phyloP scores from a whole-genome alignment of 2,329 filamentous ascomycete species.

The Venturia oleaginea region DNA sequence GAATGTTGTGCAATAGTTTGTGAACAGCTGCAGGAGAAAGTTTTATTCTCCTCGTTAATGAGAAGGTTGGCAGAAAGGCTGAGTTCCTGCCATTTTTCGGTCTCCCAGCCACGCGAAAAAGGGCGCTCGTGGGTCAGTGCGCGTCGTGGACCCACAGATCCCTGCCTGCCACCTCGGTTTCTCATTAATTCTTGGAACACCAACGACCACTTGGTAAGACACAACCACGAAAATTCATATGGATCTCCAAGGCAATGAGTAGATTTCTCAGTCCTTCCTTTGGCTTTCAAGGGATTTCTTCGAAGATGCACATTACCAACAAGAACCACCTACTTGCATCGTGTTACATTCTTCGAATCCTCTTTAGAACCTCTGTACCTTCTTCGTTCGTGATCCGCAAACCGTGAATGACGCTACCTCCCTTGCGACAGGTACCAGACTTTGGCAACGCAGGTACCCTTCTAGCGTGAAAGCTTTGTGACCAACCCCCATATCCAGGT shows the following conservation, averaged over 20 bases:
- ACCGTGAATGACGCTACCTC: not conserved
- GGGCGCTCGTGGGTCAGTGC: not conserved
- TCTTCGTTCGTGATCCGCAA: too few relatives aligned
- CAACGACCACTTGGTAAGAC: not conserved
- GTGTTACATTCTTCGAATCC: too few relatives aligned
- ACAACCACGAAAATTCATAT: too few relatives aligned
- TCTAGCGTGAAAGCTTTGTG: not conserved
- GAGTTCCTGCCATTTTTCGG: not conserved
- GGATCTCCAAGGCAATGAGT: too few relatives aligned
- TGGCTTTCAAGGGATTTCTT: too few relatives aligned
- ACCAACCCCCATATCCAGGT: not conserved
- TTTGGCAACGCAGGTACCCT: not conserved
- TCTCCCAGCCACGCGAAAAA: slow-evolving; percentile 17
- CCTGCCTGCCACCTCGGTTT: not conserved
- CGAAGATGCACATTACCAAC: too few relatives aligned
- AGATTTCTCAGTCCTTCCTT: too few relatives aligned
- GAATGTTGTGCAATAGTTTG: not conserved
- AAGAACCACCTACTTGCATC: too few relatives aligned
- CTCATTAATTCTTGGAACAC: not conserved
- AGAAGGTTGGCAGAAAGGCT: not conserved
- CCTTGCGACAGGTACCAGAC: not conserved
- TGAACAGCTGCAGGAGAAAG: not conserved
- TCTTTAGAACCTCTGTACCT: too few relatives aligned
- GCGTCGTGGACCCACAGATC: not conserved
- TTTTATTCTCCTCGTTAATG: not conserved